A percentile compares a stretch with the other conserved stretches of the same genome.
These are phyloP conservation scores for Aspergillus amoenus DNA, from an alignment of 2,329 filamentous ascomycete species.

Conservation along the genomic window DNA sequence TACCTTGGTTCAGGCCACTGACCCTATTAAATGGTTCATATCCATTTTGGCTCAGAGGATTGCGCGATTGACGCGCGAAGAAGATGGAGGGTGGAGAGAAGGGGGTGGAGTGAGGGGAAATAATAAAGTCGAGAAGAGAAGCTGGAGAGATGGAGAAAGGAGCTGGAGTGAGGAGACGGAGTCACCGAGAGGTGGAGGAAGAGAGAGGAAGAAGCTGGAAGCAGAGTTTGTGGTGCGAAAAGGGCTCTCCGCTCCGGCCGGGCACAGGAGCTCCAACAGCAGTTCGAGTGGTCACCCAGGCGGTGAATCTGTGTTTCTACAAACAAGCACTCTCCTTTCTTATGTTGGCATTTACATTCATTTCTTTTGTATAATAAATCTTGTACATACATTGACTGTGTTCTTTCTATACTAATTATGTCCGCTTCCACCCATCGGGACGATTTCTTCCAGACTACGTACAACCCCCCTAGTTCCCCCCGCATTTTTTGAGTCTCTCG, in stretches of 20 bases:
- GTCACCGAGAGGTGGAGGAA: conserved; percentile 16
- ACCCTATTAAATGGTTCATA: conserved; percentile 53
- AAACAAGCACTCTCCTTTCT: neutral
- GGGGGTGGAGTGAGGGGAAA: conserved; percentile 25
- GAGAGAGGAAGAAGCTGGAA: conserved; percentile 27
- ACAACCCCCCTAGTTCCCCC: neutral
- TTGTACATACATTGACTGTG: neutral
- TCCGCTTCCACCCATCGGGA: conserved; percentile 71
- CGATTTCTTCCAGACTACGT: conserved; percentile 90
- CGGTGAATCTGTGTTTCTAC: neutral
- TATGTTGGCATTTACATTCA: neutral
- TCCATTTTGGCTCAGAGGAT: conserved; percentile 40
- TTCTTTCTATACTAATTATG: conserved; percentile 38
- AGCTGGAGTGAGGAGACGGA: conserved; percentile 1
- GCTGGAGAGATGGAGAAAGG: conserved; percentile 23
- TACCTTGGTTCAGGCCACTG: conserved; percentile 34
- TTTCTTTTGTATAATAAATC: neutral
- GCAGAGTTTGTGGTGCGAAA: conserved; percentile 32
- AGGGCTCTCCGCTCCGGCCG: conserved; percentile 33
- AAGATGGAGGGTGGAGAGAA: conserved; percentile 19
- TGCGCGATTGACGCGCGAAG: conserved; percentile 35
- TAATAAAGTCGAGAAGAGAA: conserved; percentile 23
- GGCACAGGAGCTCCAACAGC: conserved; percentile 30
- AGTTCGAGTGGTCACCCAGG: conserved; percentile 19
- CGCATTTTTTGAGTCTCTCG: conserved; percentile 4